Base-by-base conservation (phyloP, 148 eudicot species). In the Persicaria maculosa region DNA sequence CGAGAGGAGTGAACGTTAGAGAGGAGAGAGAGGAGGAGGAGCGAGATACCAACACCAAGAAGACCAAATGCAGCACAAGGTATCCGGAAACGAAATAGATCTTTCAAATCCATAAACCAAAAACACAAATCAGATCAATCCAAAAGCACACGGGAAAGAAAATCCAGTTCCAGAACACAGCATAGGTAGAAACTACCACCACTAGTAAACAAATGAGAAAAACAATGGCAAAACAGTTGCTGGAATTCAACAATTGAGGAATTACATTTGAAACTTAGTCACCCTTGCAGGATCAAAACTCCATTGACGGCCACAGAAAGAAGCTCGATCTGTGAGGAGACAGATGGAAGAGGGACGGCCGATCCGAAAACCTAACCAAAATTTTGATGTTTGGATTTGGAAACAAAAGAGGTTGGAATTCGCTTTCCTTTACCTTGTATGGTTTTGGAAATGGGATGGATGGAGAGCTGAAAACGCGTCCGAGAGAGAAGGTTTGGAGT, bases 401-500 rank as follows among this genome's bases (percentile, higher is more conserved):
- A 20, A 44, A 4, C 72, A 8, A 19, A 19, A 45, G 36, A 69
- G 52, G 44, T 25, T 69, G 44, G 50, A 69, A 45, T 9, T 69
- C 0, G 22, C 7, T 69, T 68, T 20, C 43, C 36, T 36, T 67
- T 68, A 6, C 14, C 14, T 65, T 65, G 73, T 46, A 22, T 25
- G 22, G 45, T 22, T 10, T 50, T 44, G 65, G 16, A 78, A 53
- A 52, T 19, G 46, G 17, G 47, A 43, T 7, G 25, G 12, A 17
- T 44, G 22, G 16, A 9, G 15, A 19, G 70, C 70, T 65, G 70
- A 31, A 52, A 52, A 52, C 14, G 14, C 57, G 57, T 52, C 70
- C 19, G 36, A 44, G 31, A 72, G 48, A 72, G 31, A 10, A 46
- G 61, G 64, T 74, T 74, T 74, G 57, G 55, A 79, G 62, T 52